phyloP scores from a whole-genome alignment of 768 basidiomycete species.

The Multifurca ochricompacta region DNA sequence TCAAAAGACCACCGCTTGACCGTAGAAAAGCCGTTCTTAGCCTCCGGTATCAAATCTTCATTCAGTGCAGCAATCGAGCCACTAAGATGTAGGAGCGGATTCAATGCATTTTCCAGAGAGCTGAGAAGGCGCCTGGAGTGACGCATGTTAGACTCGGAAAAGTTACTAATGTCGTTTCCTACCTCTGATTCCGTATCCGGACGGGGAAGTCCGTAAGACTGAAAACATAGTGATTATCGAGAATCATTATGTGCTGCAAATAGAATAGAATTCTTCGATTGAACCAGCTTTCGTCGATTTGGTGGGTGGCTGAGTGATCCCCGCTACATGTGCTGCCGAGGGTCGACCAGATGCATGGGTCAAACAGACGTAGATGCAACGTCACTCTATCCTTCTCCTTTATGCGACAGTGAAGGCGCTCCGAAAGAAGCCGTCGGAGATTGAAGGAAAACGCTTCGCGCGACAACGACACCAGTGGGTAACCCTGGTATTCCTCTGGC shows the following conservation, averaged over 20 bases:
- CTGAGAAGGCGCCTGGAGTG: background rate
- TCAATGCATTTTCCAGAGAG: conserved; percentile 39
- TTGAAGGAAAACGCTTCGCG: background rate
- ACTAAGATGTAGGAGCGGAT: conserved; percentile 39
- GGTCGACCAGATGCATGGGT: conserved; percentile 23
- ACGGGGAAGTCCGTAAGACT: background rate
- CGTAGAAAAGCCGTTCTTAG: conserved; percentile 29
- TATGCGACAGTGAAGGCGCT: conserved; percentile 2
- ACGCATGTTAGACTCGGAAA: background rate
- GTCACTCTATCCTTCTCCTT: background rate
- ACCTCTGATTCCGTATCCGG: conserved; percentile 8
- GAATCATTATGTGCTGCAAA: conserved; percentile 43
- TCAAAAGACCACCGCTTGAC: conserved; percentile 41
- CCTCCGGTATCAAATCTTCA: conserved; percentile 33
- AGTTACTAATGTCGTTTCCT: background rate
- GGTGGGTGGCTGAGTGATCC: conserved; percentile 30
- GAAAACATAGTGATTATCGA: conserved; percentile 27
- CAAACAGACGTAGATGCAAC: conserved; percentile 2
- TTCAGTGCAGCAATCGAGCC: conserved; percentile 37
- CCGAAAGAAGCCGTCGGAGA: background rate
- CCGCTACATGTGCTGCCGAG: conserved; percentile 32
- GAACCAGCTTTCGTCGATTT: conserved; percentile 30
- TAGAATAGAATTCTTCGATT: conserved; percentile 38
- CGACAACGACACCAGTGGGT: background rate
- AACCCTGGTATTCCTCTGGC: background rate